These are phyloP conservation scores for Alloascoidea hylecoeti DNA, from an alignment of 805 yeast species.

Conservation along the genomic window DNA sequence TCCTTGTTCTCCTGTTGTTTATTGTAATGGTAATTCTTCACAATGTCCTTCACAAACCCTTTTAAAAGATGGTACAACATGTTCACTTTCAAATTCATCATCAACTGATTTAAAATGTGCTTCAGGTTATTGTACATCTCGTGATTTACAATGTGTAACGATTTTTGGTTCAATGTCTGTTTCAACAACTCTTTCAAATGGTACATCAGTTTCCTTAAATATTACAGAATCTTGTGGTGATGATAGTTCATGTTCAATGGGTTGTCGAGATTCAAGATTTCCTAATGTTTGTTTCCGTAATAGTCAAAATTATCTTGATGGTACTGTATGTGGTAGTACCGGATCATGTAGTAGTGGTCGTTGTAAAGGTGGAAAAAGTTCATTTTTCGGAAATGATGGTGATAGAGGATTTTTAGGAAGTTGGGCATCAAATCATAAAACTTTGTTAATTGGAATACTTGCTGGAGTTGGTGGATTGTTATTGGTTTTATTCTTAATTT, in stretches of 20 bases:
- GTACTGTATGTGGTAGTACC: constrained; percentile 17
- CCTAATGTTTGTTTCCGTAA: constrained; percentile 12
- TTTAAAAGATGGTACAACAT: constrained; percentile 14
- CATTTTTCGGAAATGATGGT: constrained; percentile 7
- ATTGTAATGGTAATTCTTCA: constrained; percentile 18
- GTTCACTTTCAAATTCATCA: constrained; percentile 8
- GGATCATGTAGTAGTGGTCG: constrained; percentile 16
- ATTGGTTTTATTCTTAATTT: too few species aligned
- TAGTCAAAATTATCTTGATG: constrained; percentile 17
- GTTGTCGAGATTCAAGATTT: constrained; percentile 12
- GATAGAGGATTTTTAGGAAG: too few species aligned
- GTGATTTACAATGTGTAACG: constrained; percentile 18
- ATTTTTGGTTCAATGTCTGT: constrained; percentile 12
- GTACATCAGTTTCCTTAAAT: constrained; percentile 9
- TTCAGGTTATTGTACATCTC: constrained; percentile 20
- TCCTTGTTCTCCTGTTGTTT: constrained; percentile 18
- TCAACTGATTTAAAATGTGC: constrained; percentile 11
- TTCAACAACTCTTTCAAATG: constrained; percentile 3
- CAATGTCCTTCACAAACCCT: constrained; percentile 15
- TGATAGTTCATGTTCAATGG: constrained; percentile 13
- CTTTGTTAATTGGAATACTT: too few species aligned
- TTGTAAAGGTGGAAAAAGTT: constrained; percentile 14
- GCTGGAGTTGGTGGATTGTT: too few species aligned
- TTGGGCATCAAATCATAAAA: too few species aligned
- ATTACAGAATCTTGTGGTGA: constrained; percentile 15